Percentiles rank a stretch among this genome's conserved stretches.
Conservation (phyloP, 495 filamentous ascomycete genomes). For the Tirmania nivea region DNA sequence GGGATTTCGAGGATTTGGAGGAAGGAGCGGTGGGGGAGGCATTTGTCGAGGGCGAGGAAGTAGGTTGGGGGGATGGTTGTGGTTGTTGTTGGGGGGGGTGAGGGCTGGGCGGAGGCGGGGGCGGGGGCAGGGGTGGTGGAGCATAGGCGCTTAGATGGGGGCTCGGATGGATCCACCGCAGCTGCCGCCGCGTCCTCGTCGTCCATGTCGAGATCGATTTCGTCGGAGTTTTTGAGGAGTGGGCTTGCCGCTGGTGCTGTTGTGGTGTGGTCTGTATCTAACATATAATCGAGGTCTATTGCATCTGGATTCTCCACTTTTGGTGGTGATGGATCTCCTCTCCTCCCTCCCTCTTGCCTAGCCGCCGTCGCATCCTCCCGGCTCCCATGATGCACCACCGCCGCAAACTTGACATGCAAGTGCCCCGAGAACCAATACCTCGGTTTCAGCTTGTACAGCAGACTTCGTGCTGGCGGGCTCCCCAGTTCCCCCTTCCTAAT, state of each 20-base stretch:
- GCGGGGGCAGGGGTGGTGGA: conserved; percentile 24
- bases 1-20: conserved; percentile 48
- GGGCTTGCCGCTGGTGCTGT: conserved; percentile 13
- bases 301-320: conserved; percentile 10
- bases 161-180: background rate
- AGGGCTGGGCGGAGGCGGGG: conserved; percentile 29
- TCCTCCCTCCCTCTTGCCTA: background rate
- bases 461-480: conserved; percentile 49
- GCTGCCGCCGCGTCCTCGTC: conserved; percentile 21
- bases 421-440: conserved; percentile 88
- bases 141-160: background rate
- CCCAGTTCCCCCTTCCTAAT: conserved; percentile 51
- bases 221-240: conserved; percentile 24
- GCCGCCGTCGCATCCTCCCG: background rate
- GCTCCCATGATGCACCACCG: conserved; percentile 38
- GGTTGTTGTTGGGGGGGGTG: conserved; percentile 27
- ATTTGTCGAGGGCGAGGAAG: conserved; percentile 85
- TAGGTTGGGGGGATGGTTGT: conserved; percentile 28
- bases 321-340: background rate
- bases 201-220: conserved; percentile 35
- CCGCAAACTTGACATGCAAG: conserved; percentile 66
- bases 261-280: conserved; percentile 15
- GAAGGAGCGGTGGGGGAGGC: conserved; percentile 53
- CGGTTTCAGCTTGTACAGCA: conserved; percentile 62
- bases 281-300: conserved; percentile 10